phyloP scores from a whole-genome alignment of 208 protist genomes.

The Vickermania spadyakhi region DNA sequence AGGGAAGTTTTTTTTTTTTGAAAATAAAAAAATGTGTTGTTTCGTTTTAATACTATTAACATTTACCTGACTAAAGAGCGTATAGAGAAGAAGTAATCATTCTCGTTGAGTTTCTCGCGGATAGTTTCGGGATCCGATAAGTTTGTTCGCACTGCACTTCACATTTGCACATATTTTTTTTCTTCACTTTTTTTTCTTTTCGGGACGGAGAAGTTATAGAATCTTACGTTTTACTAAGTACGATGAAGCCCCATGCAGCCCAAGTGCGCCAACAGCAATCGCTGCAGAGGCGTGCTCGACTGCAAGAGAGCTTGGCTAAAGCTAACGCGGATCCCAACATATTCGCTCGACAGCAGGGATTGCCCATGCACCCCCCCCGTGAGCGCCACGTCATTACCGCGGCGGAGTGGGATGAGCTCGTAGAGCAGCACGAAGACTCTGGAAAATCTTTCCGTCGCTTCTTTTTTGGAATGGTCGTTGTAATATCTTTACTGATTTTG shows the following conservation, averaged over 20 bases:
- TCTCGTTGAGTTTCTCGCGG: too few relatives aligned
- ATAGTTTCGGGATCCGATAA: too few relatives aligned
- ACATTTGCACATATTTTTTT: too few relatives aligned
- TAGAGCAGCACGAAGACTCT: slow-evolving; percentile 67
- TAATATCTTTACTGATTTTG: slow-evolving; percentile 39
- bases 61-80: too few relatives aligned
- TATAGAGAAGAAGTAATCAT: too few relatives aligned
- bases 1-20: too few relatives aligned
- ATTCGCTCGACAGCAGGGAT: slow-evolving; percentile 4
- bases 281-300: slow-evolving; percentile 28
- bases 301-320: slow-evolving; percentile 44
- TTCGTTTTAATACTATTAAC: too few relatives aligned
- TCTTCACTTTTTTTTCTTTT: too few relatives aligned
- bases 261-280: slow-evolving; percentile 73
- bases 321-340: slow-evolving; percentile 5
- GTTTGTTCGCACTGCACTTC: too few relatives aligned
- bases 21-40: too few relatives aligned
- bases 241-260: slow-evolving; percentile 63
- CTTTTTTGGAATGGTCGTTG: slow-evolving; percentile 39
- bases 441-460: slow-evolving; percentile 51
- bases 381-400: slow-evolving; percentile 50
- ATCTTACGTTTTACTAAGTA: too few relatives aligned
- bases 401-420: slow-evolving; percentile 65
- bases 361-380: slow-evolving; percentile 40
- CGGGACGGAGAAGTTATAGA: too few relatives aligned